phyloP scores from a whole-genome alignment of 2,329 filamentous ascomycete species.

The Phyllosticta citriasiana region DNA sequence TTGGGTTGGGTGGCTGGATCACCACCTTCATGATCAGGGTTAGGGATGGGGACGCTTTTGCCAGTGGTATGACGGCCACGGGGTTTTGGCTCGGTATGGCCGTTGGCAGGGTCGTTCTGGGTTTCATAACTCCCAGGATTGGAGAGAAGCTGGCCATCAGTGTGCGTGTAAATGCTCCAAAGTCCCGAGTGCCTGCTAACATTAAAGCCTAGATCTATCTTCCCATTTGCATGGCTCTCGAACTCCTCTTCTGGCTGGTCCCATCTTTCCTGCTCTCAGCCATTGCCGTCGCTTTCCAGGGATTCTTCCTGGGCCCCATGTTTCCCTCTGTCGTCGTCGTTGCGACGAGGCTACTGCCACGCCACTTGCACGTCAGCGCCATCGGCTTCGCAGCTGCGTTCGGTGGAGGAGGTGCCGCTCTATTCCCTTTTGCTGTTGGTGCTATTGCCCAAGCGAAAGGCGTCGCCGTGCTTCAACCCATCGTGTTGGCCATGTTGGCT shows the following conservation, averaged over 20 bases:
- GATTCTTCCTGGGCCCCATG: slow-evolving; percentile 71
- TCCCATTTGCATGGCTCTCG: slow-evolving; percentile 49
- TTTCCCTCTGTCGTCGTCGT: slow-evolving; percentile 68
- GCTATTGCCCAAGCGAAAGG: slow-evolving; percentile 55
- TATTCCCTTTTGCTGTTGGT: slow-evolving; percentile 56
- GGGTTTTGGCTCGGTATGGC: slow-evolving; percentile 82
- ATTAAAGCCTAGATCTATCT: slow-evolving; percentile 46
- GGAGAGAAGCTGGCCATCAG: slow-evolving; percentile 55
- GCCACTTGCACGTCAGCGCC: slow-evolving; percentile 63
- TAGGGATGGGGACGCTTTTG: slow-evolving; percentile 57
- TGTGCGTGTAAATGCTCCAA: slow-evolving; percentile 18
- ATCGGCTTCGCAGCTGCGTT: slow-evolving; percentile 75
- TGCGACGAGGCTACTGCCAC: slow-evolving; percentile 63
- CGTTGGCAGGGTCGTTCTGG: slow-evolving; percentile 59
- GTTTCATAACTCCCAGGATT: slow-evolving; percentile 63
- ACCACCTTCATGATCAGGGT: slow-evolving; percentile 79
- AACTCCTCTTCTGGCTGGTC: slow-evolving; percentile 73
- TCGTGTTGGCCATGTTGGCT: slow-evolving; percentile 45
- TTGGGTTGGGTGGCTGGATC: slow-evolving; percentile 70
- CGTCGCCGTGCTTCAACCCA: slow-evolving; percentile 50
- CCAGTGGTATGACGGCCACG: slow-evolving; percentile 64
- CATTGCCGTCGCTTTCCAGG: slow-evolving; percentile 60
- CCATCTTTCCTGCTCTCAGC: slow-evolving; percentile 66
- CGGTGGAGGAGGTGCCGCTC: slow-evolving; percentile 62
- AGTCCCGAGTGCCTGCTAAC: neutral